phyloP scores from a whole-genome alignment of 2,329 filamentous ascomycete genomes.

The Fusarium dlaminii region DNA sequence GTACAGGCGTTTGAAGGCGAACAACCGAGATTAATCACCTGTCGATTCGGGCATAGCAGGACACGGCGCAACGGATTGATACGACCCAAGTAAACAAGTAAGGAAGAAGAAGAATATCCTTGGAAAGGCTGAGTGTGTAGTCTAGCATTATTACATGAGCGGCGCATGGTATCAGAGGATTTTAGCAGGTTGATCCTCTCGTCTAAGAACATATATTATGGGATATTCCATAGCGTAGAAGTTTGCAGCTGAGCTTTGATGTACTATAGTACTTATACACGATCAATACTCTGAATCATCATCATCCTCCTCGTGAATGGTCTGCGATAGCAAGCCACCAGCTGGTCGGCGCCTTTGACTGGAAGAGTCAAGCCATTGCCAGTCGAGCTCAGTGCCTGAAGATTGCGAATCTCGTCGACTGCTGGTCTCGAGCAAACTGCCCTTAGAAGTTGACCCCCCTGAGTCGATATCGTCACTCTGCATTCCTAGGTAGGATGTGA shows the following conservation, averaged over 20 bases:
- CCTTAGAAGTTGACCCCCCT: slow-evolving; percentile 15
- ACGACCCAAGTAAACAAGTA: neutral
- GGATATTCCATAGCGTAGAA: slow-evolving; percentile 8
- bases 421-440: slow-evolving; percentile 19
- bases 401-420: slow-evolving; percentile 34
- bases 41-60: slow-evolving; percentile 13
- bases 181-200: neutral
- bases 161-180: slow-evolving; percentile 1
- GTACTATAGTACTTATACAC: neutral
- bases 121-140: slow-evolving; percentile 10
- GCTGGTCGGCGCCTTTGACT: slow-evolving; percentile 53
- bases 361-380: slow-evolving; percentile 50
- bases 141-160: slow-evolving; percentile 24
- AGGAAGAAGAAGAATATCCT: slow-evolving; percentile 9
- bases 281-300: slow-evolving; percentile 61
- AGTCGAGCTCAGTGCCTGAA: slow-evolving; percentile 50
- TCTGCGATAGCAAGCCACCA: slow-evolving; percentile 68
- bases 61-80: slow-evolving; percentile 33
- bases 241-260: neutral
- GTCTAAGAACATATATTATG: slow-evolving; percentile 15
- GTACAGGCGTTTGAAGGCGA: slow-evolving; percentile 31
- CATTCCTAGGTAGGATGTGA: slow-evolving; percentile 63
- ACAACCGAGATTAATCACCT: slow-evolving; percentile 13
- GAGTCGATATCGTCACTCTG: slow-evolving; percentile 40
- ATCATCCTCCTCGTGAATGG: slow-evolving; percentile 78